Conservation (phyloP, 306 rosid genomes). For the Delonix regia region DNA sequence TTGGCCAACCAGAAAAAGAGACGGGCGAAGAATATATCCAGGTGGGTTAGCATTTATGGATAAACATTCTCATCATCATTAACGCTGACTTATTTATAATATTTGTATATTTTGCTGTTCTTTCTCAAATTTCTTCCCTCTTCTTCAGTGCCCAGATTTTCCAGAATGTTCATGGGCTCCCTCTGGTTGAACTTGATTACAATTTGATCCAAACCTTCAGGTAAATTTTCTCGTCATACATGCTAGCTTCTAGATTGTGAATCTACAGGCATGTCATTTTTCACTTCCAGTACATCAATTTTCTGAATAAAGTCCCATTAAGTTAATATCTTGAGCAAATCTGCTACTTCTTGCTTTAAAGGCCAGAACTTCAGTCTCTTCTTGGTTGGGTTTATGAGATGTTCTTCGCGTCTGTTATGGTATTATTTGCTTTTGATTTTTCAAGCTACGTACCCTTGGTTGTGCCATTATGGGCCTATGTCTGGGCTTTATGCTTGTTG, state of each 20-base stretch:
- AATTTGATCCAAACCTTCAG: neutral
- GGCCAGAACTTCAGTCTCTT: neutral
- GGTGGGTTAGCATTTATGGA: neutral
- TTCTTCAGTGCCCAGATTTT: constrained; percentile 5
- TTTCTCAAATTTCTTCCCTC: neutral
- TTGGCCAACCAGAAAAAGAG: neutral
- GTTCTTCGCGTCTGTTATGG: constrained; percentile 27
- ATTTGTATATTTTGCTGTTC: neutral
- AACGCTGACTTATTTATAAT: neutral
- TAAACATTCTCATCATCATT: neutral
- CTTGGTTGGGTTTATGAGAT: constrained; percentile 26
- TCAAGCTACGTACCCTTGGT: neutral
- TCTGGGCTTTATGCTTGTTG: constrained; percentile 15
- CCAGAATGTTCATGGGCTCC: neutral
- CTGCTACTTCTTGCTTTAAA: constrained; percentile 16
- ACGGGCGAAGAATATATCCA: neutral
- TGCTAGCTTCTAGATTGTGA: neutral
- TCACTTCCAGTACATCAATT: neutral
- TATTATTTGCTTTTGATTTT: neutral
- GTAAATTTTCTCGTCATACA: constrained; percentile 18
- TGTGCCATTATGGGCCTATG: neutral
- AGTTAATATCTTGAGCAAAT: constrained; percentile 12
- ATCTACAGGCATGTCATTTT: neutral
- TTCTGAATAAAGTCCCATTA: neutral
- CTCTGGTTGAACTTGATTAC: constrained; percentile 21